Conservation (phyloP, 768 basidiomycete species). For the Amanita phalloides region DNA sequence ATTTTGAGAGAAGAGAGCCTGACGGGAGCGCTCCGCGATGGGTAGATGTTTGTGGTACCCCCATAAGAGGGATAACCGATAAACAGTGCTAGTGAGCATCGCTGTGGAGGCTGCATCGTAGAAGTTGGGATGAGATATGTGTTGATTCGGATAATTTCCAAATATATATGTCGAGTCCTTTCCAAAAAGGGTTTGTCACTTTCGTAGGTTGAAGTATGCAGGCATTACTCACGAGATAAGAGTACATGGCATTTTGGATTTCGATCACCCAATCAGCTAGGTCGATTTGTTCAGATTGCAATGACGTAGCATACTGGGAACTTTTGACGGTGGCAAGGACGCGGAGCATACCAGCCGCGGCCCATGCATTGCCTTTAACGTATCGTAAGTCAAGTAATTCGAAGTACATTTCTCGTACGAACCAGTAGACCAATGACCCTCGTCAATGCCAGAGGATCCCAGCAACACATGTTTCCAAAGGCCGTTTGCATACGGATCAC, state of each 20-base stretch:
- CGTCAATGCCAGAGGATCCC: conserved; percentile 41
- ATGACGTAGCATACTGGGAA: conserved; percentile 38
- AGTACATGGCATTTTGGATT: conserved; percentile 66
- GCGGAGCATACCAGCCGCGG: conserved; percentile 77
- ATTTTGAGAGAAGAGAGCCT: conserved; percentile 20
- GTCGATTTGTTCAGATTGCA: conserved; percentile 44
- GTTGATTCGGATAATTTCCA: conserved; percentile 55
- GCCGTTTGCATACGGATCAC: conserved; percentile 34
- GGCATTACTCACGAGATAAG: conserved; percentile 34
- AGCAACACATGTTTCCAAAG: conserved; percentile 72
- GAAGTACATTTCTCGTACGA: conserved; percentile 7
- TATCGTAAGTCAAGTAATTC: conserved; percentile 1
- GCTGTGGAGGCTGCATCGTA: conserved; percentile 66
- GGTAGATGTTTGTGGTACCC: conserved; percentile 40
- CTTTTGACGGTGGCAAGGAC: conserved; percentile 66
- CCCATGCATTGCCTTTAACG: conserved; percentile 74
- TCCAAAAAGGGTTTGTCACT: neutral
- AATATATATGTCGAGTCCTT: conserved; percentile 44
- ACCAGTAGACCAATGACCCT: conserved; percentile 79
- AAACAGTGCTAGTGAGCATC: conserved; percentile 67
- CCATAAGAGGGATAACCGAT: conserved; percentile 51
- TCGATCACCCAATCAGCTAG: conserved; percentile 58
- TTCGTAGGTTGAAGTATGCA: neutral
- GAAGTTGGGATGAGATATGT: conserved; percentile 39
- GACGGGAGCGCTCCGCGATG: conserved; percentile 45